A percentile compares a stretch with the other conserved stretches of the same genome.
phyloP scores from a whole-genome alignment of 495 filamentous ascomycete genomes.

The Amniculicola lignicola region DNA sequence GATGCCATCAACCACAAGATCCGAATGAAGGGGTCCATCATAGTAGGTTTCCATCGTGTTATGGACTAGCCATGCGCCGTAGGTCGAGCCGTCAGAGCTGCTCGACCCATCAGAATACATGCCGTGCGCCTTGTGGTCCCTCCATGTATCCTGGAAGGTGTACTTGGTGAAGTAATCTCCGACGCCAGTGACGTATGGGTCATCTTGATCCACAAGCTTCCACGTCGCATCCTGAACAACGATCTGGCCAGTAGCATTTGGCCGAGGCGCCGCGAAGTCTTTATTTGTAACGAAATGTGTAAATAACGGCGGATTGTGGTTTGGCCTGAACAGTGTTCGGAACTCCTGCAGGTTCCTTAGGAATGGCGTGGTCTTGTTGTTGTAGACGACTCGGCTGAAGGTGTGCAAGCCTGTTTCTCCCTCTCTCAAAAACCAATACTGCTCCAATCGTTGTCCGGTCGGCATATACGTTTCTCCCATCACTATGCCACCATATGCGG shows the following conservation, averaged over 20 bases:
- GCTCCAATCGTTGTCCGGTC: conserved; percentile 53
- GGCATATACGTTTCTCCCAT: conserved; percentile 52
- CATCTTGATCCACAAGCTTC: conserved; percentile 50
- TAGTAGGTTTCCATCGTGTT: conserved; percentile 60
- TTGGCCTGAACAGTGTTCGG: conserved; percentile 54
- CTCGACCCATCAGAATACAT: conserved; percentile 53
- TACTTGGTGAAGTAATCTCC: conserved; percentile 61
- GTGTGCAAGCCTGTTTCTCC: conserved; percentile 56
- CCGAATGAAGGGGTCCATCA: conserved; percentile 55
- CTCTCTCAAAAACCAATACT: conserved; percentile 57
- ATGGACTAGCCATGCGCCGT: conserved; percentile 57
- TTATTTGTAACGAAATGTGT: conserved; percentile 54
- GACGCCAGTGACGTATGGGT: conserved; percentile 51
- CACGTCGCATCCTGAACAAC: conserved; percentile 58
- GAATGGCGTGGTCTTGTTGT: conserved; percentile 52
- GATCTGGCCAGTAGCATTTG: conserved; percentile 42
- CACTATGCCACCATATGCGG: conserved; percentile 50
- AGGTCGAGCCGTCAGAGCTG: conserved; percentile 48
- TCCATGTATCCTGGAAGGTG: conserved; percentile 52
- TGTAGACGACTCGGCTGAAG: conserved; percentile 54
- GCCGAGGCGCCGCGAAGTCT: conserved; percentile 49
- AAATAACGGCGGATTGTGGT: conserved; percentile 53
- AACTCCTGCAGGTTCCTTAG: conserved; percentile 56
- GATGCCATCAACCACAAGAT: conserved; percentile 57
- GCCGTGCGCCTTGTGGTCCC: conserved; percentile 53